A percentile compares a stretch with the other conserved stretches of the same genome.
Evolutionary conservation across 2,329 filamentous ascomycete species (phyloP).

Genomic region (Passalora sequoiae): DNA sequence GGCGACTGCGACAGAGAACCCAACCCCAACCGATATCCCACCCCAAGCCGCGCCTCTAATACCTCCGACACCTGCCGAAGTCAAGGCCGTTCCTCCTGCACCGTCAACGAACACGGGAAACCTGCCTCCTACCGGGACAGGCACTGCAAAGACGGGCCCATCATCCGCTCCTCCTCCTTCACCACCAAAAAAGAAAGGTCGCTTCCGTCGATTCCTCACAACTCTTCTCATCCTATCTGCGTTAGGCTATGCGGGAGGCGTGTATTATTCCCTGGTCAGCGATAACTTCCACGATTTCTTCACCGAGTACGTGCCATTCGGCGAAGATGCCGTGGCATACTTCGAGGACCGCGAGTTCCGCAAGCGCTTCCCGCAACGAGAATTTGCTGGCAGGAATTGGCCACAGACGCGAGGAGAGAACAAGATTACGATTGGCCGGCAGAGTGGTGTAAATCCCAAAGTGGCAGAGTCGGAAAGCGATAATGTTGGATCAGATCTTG

Average conservation of each 20-base stretch:
- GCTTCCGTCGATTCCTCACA: slow-evolving; percentile 71
- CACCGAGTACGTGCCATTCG: slow-evolving; percentile 91
- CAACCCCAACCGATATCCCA: slow-evolving; percentile 14
- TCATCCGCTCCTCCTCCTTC: slow-evolving; percentile 40
- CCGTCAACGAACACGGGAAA: slow-evolving; percentile 25
- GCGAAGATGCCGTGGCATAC: slow-evolving; percentile 90
- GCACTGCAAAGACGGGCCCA: slow-evolving; percentile 40
- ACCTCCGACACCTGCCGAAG: slow-evolving; percentile 27
- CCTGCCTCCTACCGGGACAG: slow-evolving; percentile 27
- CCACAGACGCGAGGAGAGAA: slow-evolving; percentile 53
- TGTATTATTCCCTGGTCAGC: slow-evolving; percentile 87
- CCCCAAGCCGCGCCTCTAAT: slow-evolving; percentile 15
- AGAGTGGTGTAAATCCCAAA: slow-evolving; percentile 79
- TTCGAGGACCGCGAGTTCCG: slow-evolving; percentile 93
- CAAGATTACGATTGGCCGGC: slow-evolving; percentile 75
- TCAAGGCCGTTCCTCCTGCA: slow-evolving; percentile 18
- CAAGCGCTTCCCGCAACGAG: slow-evolving; percentile 66
- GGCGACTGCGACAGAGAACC: slow-evolving; percentile 14
- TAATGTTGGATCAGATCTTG: slow-evolving; percentile 39
- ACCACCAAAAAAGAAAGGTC: slow-evolving; percentile 62
- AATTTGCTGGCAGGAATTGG: slow-evolving; percentile 38
- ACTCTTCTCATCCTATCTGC: slow-evolving; percentile 71
- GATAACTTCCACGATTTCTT: slow-evolving; percentile 99
- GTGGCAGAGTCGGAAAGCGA: slow-evolving; percentile 57
- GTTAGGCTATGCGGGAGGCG: slow-evolving; percentile 76